These are phyloP conservation scores for Helianthus tuberosus DNA, from an alignment of 129 eudicot genomes.

Conservation along the genomic window DNA sequence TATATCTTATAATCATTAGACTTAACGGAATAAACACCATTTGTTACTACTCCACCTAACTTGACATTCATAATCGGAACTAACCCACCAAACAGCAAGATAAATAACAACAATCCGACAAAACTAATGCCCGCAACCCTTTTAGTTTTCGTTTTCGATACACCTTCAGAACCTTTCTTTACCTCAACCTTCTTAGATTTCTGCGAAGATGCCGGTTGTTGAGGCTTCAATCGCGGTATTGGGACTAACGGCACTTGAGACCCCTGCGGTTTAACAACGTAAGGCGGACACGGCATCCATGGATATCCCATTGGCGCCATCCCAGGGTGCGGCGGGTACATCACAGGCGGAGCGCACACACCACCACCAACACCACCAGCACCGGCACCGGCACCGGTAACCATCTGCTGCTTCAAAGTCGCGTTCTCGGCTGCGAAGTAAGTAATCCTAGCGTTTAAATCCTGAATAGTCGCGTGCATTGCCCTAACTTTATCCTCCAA, in stretches of 20 bases:
- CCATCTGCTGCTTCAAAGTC: constrained; percentile 66
- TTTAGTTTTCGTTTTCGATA: constrained; percentile 46
- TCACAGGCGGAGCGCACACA: constrained; percentile 47
- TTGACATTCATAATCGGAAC: constrained; percentile 73
- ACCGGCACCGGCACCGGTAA: constrained; percentile 30
- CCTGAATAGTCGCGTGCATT: constrained; percentile 86
- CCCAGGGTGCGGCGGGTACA: constrained; percentile 66
- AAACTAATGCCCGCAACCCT: constrained; percentile 93
- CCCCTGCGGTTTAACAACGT: constrained; percentile 70
- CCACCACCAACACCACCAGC: constrained; percentile 31
- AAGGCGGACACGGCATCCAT: constrained; percentile 85
- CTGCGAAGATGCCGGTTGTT: constrained; percentile 38
- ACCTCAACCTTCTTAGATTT: constrained; percentile 59
- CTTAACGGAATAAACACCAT: constrained; percentile 31
- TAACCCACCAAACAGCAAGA: constrained; percentile 82
- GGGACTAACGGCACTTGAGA: constrained; percentile 93
- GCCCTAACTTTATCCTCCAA: constrained; percentile 87
- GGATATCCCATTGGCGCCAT: constrained; percentile 79
- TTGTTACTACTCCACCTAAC: constrained; percentile 40
- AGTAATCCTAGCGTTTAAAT: constrained; percentile 67
- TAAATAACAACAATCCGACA: constrained; percentile 77
- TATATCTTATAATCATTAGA: constrained; percentile 35
- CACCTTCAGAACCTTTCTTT: constrained; percentile 60
- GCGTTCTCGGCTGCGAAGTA: constrained; percentile 78
- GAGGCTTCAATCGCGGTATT: constrained; percentile 81